Conservation (phyloP, 2,329 filamentous ascomycete genomes). For the Trichoderma hamatum region DNA sequence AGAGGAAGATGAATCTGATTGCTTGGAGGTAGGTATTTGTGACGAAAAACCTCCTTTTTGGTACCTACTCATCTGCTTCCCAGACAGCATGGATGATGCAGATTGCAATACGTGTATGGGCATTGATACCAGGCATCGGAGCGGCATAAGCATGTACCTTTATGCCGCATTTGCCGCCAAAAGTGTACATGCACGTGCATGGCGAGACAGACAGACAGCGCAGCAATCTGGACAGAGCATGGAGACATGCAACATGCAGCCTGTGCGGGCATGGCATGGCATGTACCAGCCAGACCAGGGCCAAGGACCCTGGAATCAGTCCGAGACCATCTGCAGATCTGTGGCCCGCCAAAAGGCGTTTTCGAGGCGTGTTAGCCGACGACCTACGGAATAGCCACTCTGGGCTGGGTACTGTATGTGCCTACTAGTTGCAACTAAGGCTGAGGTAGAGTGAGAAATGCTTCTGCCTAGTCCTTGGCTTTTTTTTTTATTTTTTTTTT, state of each 20-base stretch:
- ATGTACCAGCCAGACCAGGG: not conserved
- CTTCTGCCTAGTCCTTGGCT: slow-evolving; percentile 16
- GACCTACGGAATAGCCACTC: not conserved
- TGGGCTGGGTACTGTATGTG: too few species aligned
- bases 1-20: not conserved
- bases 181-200: not conserved
- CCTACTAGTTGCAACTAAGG: not conserved
- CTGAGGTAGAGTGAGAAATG: not conserved
- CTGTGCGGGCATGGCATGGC: too few species aligned
- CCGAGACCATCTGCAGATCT: not conserved
- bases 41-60: not conserved
- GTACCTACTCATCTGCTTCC: not conserved
- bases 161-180: not conserved
- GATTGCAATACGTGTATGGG: too few species aligned
- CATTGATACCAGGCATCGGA: not conserved
- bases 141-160: not conserved
- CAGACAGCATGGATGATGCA: not conserved
- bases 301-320: not conserved
- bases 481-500: not conserved
- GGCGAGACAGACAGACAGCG: not conserved
- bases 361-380: not conserved
- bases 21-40: not conserved
- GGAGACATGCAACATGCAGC: not conserved
- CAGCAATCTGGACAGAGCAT: not conserved
- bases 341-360: not conserved